Evolutionary conservation across 2,329 filamentous ascomycete genomes (phyloP).

Genomic region (Graphilbum fragrans): DNA sequence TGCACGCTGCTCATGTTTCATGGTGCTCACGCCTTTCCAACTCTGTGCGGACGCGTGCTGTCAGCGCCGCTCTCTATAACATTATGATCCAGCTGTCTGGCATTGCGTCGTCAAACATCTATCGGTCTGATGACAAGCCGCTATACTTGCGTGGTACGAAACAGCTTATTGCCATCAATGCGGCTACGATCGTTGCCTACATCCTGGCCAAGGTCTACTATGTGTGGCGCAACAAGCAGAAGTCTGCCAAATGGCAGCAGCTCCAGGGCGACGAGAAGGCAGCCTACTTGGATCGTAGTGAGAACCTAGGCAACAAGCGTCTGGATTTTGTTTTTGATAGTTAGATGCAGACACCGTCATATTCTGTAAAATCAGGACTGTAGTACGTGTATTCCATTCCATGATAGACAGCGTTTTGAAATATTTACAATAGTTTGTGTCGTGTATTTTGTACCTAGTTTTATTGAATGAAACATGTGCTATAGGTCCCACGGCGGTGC

Average conservation of each 20-base stretch:
- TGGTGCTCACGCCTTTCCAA: too few species aligned
- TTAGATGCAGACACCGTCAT: too few species aligned
- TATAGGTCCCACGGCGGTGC: too few species aligned
- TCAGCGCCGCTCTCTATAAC: slow-evolving; percentile 45
- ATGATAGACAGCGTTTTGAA: too few species aligned
- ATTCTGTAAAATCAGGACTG: too few species aligned
- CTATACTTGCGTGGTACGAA: slow-evolving; percentile 11
- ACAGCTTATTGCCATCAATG: slow-evolving; percentile 19
- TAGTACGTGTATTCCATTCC: too few species aligned
- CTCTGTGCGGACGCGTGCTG: slow-evolving; percentile 44
- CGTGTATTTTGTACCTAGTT: too few species aligned
- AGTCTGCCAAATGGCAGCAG: slow-evolving; percentile 30
- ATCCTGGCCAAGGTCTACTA: slow-evolving; percentile 40
- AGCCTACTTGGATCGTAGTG: slow-evolving; percentile 22
- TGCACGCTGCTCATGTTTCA: too few species aligned
- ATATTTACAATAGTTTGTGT: too few species aligned
- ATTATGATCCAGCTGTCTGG: slow-evolving; percentile 23
- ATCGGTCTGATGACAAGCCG: slow-evolving; percentile 14
- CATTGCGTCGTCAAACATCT: slow-evolving; percentile 24
- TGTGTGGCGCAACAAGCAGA: slow-evolving; percentile 29
- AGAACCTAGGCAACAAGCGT: slow-evolving; percentile 30
- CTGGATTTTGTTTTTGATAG: slow-evolving; percentile 31
- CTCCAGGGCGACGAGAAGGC: slow-evolving; percentile 29
- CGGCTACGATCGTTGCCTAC: slow-evolving; percentile 36
- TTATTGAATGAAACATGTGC: too few species aligned